Percentiles rank a stretch among this genome's conserved stretches.
phyloP scores from a whole-genome alignment of 352 stramenopile genomes.

The Elongisporangium prolatum region DNA sequence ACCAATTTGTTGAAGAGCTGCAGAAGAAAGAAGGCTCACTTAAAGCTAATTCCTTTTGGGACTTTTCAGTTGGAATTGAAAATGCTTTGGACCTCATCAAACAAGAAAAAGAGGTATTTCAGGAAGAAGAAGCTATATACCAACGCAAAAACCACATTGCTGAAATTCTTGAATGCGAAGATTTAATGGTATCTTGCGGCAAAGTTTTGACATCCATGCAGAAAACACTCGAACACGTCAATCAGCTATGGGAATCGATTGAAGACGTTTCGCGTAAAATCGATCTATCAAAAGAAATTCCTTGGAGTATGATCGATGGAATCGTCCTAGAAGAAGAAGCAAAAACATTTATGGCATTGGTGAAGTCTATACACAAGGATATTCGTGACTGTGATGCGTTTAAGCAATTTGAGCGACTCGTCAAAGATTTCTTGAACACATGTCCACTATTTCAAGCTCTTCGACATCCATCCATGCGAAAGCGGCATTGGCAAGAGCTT shows the following conservation, averaged over 20 bases:
- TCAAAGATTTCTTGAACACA: conserved; percentile 72
- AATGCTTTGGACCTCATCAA: conserved; percentile 34
- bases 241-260: conserved; percentile 86
- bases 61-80: conserved; percentile 38
- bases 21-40: conserved; percentile 47
- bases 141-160: conserved; percentile 83
- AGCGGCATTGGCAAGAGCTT: conserved; percentile 70
- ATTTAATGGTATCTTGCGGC: conserved; percentile 80
- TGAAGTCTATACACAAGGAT: conserved; percentile 88
- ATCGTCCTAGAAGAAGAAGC: conserved; percentile 92
- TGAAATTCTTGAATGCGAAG: conserved; percentile 90
- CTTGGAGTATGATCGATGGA: conserved; percentile 91
- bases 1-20: conserved; percentile 79
- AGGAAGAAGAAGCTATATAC: conserved; percentile 32
- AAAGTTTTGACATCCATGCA: conserved; percentile 75
- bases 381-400: conserved; percentile 91
- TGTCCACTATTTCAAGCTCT: conserved; percentile 79
- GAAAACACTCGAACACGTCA: conserved; percentile 62
- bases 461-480: conserved; percentile 69
- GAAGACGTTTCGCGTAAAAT: conserved; percentile 88
- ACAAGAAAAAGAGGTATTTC: conserved; percentile 27
- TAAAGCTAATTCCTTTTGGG: conserved; percentile 60
- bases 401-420: conserved; percentile 75
- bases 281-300: conserved; percentile 76
- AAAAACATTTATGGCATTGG: conserved; percentile 80